phyloP scores from a whole-genome alignment of 1,284 basidiomycete species.

The Ganoderma resinaceum region DNA sequence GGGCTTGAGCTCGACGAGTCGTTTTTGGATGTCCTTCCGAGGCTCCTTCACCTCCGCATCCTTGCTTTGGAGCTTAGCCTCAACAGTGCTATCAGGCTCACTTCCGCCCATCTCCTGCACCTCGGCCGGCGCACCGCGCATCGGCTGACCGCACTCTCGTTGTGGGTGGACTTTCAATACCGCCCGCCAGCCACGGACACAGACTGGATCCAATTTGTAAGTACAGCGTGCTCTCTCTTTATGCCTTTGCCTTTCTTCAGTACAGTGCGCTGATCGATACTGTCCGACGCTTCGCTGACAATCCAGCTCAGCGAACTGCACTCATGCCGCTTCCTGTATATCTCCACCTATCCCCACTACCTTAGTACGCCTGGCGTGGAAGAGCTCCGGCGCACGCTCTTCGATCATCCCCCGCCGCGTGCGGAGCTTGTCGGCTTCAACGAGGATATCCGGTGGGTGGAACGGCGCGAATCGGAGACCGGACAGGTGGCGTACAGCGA shows the following conservation, averaged over 20 bases:
- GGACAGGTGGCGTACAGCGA: not conserved
- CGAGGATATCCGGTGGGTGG: not conserved
- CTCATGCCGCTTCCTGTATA: not conserved
- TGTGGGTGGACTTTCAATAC: not conserved
- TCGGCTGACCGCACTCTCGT: not conserved
- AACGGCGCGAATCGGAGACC: not conserved
- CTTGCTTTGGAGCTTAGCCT: not conserved
- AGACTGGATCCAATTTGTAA: not conserved
- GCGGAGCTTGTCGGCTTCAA: slow-evolving; percentile 16
- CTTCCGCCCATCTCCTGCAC: not conserved
- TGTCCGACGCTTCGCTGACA: not conserved
- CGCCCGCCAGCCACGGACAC: not conserved
- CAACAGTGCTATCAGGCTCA: not conserved
- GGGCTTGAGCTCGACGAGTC: not conserved
- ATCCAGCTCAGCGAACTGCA: not conserved
- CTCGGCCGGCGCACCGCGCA: not conserved
- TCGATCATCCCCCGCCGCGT: slow-evolving; percentile 2
- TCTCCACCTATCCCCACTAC: not conserved
- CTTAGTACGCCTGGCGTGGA: too few relatives aligned
- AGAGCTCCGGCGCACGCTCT: not conserved
- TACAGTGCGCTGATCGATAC: too few relatives aligned
- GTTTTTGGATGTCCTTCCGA: not conserved
- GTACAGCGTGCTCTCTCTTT: too few relatives aligned
- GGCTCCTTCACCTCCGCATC: not conserved
- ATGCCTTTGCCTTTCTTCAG: not conserved